Evolutionary conservation across 73 alveolate genomes (phyloP).

Genomic region (Blepharisma japonicum): DNA sequence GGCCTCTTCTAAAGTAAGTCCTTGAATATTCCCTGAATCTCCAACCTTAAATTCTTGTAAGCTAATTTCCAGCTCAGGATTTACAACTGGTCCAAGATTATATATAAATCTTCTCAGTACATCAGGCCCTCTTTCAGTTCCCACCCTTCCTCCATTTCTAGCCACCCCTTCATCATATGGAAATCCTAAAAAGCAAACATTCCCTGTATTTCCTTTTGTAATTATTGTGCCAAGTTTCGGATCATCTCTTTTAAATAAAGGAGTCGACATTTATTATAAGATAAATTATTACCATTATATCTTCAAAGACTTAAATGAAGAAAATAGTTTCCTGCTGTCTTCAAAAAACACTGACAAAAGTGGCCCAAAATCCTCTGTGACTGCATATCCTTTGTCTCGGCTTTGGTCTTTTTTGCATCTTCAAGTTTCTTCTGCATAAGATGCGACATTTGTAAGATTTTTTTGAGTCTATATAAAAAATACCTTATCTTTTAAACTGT

Average conservation of each 20-base stretch:
- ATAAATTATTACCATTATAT: too few species aligned
- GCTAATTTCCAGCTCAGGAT: not conserved
- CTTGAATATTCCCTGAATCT: not conserved
- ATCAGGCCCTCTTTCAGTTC: constrained; percentile 11
- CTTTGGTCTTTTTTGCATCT: too few species aligned
- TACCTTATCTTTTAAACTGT: too few species aligned
- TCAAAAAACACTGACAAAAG: too few species aligned
- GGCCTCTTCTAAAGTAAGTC: constrained; percentile 31
- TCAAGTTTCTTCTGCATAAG: too few species aligned
- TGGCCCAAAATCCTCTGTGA: too few species aligned
- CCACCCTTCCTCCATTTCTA: not conserved
- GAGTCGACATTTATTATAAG: too few species aligned
- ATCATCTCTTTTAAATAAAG: constrained; percentile 24
- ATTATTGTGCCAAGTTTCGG: constrained; percentile 13
- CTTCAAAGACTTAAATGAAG: too few species aligned
- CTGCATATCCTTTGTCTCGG: too few species aligned
- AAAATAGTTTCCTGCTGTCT: too few species aligned
- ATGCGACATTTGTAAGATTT: too few species aligned
- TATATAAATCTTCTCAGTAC: not conserved
- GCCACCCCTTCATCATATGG: constrained; percentile 52
- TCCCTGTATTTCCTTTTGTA: constrained; percentile 44
- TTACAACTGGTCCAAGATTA: not conserved
- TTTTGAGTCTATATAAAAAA: too few species aligned
- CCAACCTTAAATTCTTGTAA: not conserved
- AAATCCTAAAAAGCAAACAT: constrained; percentile 48